Percentiles rank a stretch among this genome's conserved stretches.
These are phyloP conservation scores for Waltergamsia citrina DNA, from an alignment of 2,329 filamentous ascomycete species.

Conservation along the genomic window DNA sequence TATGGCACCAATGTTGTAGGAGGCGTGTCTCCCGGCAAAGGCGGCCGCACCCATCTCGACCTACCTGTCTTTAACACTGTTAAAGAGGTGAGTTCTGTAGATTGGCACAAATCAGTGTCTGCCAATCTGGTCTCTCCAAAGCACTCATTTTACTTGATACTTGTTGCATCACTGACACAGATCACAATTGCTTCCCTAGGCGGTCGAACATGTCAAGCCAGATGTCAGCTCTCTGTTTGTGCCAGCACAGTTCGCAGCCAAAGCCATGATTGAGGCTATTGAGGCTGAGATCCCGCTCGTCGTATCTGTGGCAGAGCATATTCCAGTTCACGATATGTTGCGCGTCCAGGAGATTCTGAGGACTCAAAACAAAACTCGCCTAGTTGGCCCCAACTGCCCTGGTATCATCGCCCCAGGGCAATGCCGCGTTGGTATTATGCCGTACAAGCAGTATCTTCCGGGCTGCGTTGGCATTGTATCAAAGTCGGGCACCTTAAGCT, in stretches of 20 bases:
- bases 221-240: slow-evolving; percentile 68
- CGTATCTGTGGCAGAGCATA: slow-evolving; percentile 71
- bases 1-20: slow-evolving; percentile 27
- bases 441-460: slow-evolving; percentile 29
- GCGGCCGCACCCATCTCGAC: slow-evolving; percentile 22
- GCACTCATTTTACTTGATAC: no score
- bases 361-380: slow-evolving; percentile 60
- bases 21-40: slow-evolving; percentile 26
- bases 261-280: slow-evolving; percentile 64
- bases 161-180: no score
- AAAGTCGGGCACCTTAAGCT: slow-evolving; percentile 71
- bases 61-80: slow-evolving; percentile 25
- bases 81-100: slow-evolving; percentile 22
- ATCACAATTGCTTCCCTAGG: no score
- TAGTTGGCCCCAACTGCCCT: slow-evolving; percentile 74
- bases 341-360: slow-evolving; percentile 59
- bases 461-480: slow-evolving; percentile 67
- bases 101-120: no score
- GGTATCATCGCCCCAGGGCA: slow-evolving; percentile 69
- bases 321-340: slow-evolving; percentile 69
- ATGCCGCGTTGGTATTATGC: slow-evolving; percentile 40
- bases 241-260: slow-evolving; percentile 54
- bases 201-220: slow-evolving; percentile 31
- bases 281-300: slow-evolving; percentile 71
- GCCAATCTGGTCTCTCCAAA: no score